Conservation (phyloP, 2,329 filamentous ascomycete species). For the Grosmannia clavigera region DNA sequence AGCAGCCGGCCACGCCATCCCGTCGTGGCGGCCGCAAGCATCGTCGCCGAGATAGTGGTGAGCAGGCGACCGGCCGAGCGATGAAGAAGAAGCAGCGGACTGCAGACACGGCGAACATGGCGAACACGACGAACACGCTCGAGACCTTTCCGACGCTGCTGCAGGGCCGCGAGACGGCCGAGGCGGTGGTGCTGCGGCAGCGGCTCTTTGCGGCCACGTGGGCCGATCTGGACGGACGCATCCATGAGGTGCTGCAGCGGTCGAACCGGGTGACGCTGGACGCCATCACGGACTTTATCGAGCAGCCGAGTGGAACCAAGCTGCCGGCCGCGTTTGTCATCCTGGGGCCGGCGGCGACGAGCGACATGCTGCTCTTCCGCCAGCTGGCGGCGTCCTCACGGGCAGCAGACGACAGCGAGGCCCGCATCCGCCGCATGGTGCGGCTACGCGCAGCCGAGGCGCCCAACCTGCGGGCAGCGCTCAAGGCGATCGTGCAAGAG, state of each 20-base stretch:
- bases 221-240: slow-evolving; percentile 48
- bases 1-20: not conserved
- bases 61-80: not conserved
- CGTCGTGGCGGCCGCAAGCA: not conserved
- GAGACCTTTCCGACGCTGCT: slow-evolving; percentile 39
- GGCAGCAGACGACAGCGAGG: not conserved
- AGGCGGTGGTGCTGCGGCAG: slow-evolving; percentile 40
- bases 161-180: slow-evolving; percentile 37
- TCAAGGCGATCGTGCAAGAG: slow-evolving; percentile 61
- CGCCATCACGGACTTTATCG: slow-evolving; percentile 45
- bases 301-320: slow-evolving; percentile 27
- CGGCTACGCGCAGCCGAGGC: slow-evolving; percentile 57
- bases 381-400: slow-evolving; percentile 41
- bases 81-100: not conserved
- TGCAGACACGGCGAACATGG: not conserved
- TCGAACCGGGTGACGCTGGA: slow-evolving; percentile 49
- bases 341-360: slow-evolving; percentile 67
- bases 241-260: slow-evolving; percentile 48
- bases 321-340: slow-evolving; percentile 62
- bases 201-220: slow-evolving; percentile 51
- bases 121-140: not conserved
- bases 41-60: not conserved
- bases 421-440: slow-evolving; percentile 42
- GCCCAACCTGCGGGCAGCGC: slow-evolving; percentile 57
- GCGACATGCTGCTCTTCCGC: slow-evolving; percentile 59